These are phyloP conservation scores for Rhynchosporium agropyri DNA, from an alignment of 2,329 filamentous ascomycete species.

Conservation along the genomic window DNA sequence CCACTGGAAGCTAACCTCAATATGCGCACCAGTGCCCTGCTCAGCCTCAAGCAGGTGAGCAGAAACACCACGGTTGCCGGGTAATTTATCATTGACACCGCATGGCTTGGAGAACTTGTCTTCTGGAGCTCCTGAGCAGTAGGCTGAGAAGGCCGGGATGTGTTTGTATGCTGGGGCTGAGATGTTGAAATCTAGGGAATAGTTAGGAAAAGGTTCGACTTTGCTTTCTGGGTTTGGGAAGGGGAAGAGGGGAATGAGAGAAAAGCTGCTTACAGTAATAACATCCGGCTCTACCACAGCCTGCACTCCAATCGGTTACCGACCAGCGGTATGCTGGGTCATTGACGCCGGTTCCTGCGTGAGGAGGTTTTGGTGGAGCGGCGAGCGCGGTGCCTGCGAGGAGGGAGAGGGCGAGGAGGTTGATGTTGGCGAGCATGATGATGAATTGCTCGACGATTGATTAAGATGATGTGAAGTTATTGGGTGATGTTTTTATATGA, in stretches of 20 bases:
- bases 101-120: slow-evolving; percentile 19
- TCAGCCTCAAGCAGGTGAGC: slow-evolving; percentile 21
- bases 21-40: slow-evolving; percentile 25
- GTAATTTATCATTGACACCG: slow-evolving; percentile 14
- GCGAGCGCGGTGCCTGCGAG: slow-evolving; percentile 19
- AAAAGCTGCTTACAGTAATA: slow-evolving; percentile 18
- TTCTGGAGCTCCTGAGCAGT: slow-evolving; percentile 17
- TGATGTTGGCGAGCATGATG: slow-evolving; percentile 13
- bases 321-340: slow-evolving; percentile 20
- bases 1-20: slow-evolving; percentile 24
- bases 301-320: slow-evolving; percentile 25
- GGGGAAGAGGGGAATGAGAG: neutral
- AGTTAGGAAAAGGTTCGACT: neutral
- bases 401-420: slow-evolving; percentile 14
- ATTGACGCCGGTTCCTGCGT: slow-evolving; percentile 13
- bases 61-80: slow-evolving; percentile 20
- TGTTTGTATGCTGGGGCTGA: slow-evolving; percentile 15
- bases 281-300: slow-evolving; percentile 19
- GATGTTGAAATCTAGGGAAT: slow-evolving; percentile 24
- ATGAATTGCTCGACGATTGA: neutral
- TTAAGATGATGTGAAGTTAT: neutral
- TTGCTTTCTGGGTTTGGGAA: neutral
- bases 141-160: slow-evolving; percentile 25
- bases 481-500: neutral
- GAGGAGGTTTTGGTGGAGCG: slow-evolving; percentile 12